Evolutionary conservation across 2,329 filamentous ascomycete species (phyloP).

Genomic region (Immersiporthe knoxdaviesiana): DNA sequence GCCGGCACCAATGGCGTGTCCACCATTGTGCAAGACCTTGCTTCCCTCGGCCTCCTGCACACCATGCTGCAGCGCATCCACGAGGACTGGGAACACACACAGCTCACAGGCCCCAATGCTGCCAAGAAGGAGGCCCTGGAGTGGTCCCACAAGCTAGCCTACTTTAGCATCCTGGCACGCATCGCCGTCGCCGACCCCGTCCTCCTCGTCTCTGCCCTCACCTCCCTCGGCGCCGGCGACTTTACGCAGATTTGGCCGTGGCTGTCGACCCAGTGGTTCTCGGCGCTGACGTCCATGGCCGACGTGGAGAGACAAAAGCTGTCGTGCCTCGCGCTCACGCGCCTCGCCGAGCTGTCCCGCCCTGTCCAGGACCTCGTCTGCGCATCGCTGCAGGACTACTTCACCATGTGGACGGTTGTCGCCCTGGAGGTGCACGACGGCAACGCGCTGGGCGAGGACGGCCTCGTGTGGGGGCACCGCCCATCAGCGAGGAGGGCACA

Average conservation of each 20-base stretch:
- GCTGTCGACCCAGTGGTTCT: conserved; percentile 68
- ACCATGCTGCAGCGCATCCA: conserved; percentile 69
- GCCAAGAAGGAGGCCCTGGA: conserved; percentile 66
- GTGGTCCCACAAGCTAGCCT: conserved; percentile 55
- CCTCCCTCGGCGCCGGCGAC: conserved; percentile 44
- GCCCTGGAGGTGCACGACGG: conserved; percentile 68
- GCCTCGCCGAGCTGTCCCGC: conserved; percentile 67
- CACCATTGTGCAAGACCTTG: conserved; percentile 67
- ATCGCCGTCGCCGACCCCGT: conserved; percentile 73
- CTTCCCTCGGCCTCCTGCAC: conserved; percentile 64
- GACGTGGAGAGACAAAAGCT: conserved; percentile 70
- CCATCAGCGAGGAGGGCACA: conserved; percentile 56
- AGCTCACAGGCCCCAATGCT: conserved; percentile 80
- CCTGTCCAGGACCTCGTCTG: conserved; percentile 62
- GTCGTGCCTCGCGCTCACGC: conserved; percentile 72
- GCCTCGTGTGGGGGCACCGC: conserved; percentile 50
- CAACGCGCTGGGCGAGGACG: conserved; percentile 54
- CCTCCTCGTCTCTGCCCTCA: conserved; percentile 65
- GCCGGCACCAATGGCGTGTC: conserved; percentile 64
- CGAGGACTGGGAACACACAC: conserved; percentile 72
- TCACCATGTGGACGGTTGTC: conserved; percentile 75
- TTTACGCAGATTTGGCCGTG: conserved; percentile 61
- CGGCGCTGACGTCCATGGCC: conserved; percentile 68
- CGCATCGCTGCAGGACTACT: conserved; percentile 69
- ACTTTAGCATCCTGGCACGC: conserved; percentile 80